A percentile compares a stretch with the other conserved stretches of the same genome.
These are phyloP conservation scores for Lignosus rhinocerotis DNA, from an alignment of 1,284 basidiomycete genomes.

Conservation along the genomic window DNA sequence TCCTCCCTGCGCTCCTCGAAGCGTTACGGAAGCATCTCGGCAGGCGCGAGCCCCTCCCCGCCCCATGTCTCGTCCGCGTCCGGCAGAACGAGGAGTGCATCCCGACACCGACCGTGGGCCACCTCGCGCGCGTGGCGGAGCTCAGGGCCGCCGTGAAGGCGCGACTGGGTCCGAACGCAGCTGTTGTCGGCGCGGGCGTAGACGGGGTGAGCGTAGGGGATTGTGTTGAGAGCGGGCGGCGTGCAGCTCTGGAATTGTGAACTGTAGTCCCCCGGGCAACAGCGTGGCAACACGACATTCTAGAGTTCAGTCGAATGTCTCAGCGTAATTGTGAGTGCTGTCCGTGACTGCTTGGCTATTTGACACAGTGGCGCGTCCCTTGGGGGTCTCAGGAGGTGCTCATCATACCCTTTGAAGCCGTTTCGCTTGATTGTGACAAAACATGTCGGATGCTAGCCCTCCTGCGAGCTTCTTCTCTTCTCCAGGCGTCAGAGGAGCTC, in stretches of 20 bases:
- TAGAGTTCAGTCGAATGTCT: too few species aligned
- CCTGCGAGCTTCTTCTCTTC: too few species aligned
- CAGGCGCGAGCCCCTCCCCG: slow-evolving; percentile 42
- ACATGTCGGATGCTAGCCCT: too few species aligned
- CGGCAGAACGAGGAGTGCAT: slow-evolving; percentile 76
- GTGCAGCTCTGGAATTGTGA: slow-evolving; percentile 42
- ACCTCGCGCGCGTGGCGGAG: slow-evolving; percentile 68
- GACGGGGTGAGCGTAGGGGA: slow-evolving; percentile 91
- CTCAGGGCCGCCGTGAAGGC: slow-evolving; percentile 48
- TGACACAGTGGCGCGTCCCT: too few species aligned
- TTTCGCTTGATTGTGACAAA: too few species aligned
- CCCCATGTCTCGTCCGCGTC: slow-evolving; percentile 58
- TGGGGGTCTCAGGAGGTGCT: too few species aligned
- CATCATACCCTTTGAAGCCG: too few species aligned
- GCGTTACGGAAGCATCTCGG: slow-evolving; percentile 56
- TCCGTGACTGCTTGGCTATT: too few species aligned
- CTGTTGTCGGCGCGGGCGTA: slow-evolving; percentile 85
- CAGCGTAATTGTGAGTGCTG: too few species aligned
- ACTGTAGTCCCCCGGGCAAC: neutral
- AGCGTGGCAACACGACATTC: too few species aligned
- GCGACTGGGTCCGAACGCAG: slow-evolving; percentile 60
- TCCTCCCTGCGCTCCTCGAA: slow-evolving; percentile 42
- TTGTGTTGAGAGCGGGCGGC: slow-evolving; percentile 76
- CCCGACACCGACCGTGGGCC: slow-evolving; percentile 79
- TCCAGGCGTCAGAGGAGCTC: too few species aligned